Conservation (phyloP, 1,284 basidiomycete genomes). For the Lentinula novae-zelandiae region DNA sequence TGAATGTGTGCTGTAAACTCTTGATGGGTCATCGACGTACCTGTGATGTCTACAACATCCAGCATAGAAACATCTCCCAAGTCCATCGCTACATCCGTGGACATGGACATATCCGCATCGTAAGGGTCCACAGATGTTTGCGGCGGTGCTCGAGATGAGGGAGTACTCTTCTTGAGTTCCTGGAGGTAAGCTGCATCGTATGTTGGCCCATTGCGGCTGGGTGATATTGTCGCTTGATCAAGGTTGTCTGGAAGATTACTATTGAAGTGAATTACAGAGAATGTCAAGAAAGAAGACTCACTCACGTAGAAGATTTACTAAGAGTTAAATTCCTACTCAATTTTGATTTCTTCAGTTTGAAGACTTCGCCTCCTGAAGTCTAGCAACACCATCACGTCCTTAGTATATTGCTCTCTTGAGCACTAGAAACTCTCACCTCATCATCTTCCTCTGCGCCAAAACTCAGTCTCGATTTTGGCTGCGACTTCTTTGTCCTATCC, state of each 20-base stretch:
- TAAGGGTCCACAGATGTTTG: conserved; percentile 32
- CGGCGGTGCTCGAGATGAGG: conserved; percentile 49
- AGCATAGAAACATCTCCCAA: conserved; percentile 28
- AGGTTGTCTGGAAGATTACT: conserved; percentile 35
- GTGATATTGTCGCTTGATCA: conserved; percentile 50
- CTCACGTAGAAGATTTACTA: conserved; percentile 48
- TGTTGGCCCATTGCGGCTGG: conserved; percentile 43
- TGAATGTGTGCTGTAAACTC: neutral
- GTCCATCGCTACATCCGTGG: conserved; percentile 40
- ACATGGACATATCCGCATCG: conserved; percentile 54
- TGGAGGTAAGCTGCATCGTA: conserved; percentile 81
- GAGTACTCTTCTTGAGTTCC: conserved; percentile 81
- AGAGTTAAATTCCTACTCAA: conserved; percentile 64
- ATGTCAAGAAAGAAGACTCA: conserved; percentile 11
- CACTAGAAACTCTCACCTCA: conserved; percentile 49
- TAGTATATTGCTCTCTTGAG: conserved; percentile 18
- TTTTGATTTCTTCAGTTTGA: conserved; percentile 75
- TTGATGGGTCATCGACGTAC: conserved; percentile 23
- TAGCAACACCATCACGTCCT: conserved; percentile 23
- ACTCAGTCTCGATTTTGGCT: conserved; percentile 68
- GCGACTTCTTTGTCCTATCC: conserved; percentile 60
- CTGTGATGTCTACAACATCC: conserved; percentile 35
- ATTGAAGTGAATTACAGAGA: conserved; percentile 17
- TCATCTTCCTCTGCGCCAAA: conserved; percentile 83
- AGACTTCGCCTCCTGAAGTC: conserved; percentile 58